These are phyloP conservation scores for Chenopodium album DNA, from an alignment of 148 eudicot species.

Conservation along the genomic window DNA sequence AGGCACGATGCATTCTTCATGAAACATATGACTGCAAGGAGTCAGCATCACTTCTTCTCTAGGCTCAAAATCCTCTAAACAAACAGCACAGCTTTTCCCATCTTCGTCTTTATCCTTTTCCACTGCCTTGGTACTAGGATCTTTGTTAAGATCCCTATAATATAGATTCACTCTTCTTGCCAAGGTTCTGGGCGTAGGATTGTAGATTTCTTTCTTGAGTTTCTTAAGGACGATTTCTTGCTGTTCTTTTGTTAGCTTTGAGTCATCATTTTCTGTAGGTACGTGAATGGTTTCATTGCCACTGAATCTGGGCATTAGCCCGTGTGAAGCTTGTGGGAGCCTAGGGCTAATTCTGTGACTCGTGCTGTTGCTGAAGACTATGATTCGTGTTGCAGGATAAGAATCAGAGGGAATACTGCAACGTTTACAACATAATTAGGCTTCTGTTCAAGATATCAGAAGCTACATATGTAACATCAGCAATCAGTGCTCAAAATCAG, in stretches of 20 bases:
- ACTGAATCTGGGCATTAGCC: conserved; percentile 4
- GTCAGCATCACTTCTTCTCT: conserved; percentile 52
- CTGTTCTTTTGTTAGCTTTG: conserved; percentile 46
- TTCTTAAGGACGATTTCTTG: conserved; percentile 44
- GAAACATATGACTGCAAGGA: conserved; percentile 86
- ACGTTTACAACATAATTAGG: neutral
- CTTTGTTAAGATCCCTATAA: conserved; percentile 35
- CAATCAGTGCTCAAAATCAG: neutral
- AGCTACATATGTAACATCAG: neutral
- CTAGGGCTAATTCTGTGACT: neutral
- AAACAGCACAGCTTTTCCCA: conserved; percentile 62
- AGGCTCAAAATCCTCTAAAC: conserved; percentile 75
- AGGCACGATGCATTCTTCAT: conserved; percentile 87
- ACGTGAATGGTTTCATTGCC: neutral
- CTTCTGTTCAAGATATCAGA: neutral
- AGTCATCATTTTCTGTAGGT: conserved; percentile 25
- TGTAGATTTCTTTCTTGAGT: conserved; percentile 58
- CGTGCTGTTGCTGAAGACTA: conserved; percentile 17
- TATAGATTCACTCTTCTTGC: conserved; percentile 47
- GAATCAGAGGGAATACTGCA: conserved; percentile 26
- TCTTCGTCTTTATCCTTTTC: conserved; percentile 37
- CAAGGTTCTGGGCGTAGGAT: conserved; percentile 43
- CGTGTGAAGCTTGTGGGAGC: conserved; percentile 5
- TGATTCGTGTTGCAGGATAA: conserved; percentile 22
- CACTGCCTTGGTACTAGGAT: neutral